A percentile compares a stretch with the other conserved stretches of the same genome.
phyloP scores from a whole-genome alignment of 495 filamentous ascomycete species.

The Penicillium desertorum region DNA sequence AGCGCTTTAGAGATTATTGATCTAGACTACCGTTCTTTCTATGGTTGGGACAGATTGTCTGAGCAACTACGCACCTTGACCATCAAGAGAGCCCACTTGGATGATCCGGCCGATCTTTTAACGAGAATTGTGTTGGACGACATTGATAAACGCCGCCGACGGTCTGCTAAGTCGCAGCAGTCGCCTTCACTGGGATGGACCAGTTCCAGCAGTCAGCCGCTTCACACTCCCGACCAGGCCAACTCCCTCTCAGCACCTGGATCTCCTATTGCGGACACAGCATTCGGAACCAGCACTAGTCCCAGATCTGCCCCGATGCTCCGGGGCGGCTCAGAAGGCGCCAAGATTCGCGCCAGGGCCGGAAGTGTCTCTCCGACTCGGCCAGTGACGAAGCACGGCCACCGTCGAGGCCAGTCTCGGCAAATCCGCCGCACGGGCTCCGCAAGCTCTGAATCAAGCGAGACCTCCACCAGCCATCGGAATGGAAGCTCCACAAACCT shows the following conservation, averaged over 20 bases:
- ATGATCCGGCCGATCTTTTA: constrained; percentile 86
- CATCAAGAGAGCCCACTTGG: constrained; percentile 82
- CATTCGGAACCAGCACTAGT: constrained; percentile 45
- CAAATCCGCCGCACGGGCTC: constrained; percentile 72
- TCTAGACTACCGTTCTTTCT: constrained; percentile 94
- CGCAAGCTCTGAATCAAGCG: constrained; percentile 87
- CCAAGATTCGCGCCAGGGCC: constrained; percentile 53
- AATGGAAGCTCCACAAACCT: constrained; percentile 74
- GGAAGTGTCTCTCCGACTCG: constrained; percentile 77
- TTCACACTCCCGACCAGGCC: constrained; percentile 59
- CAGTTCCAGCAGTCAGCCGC: constrained; percentile 45
- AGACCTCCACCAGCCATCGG: constrained; percentile 65
- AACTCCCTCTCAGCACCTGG: constrained; percentile 56
- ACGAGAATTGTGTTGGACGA: constrained; percentile 94
- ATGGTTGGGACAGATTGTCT: constrained; percentile 90
- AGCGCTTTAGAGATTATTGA: constrained; percentile 90
- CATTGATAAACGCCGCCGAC: constrained; percentile 83
- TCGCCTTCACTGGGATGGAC: constrained; percentile 69
- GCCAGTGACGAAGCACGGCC: constrained; percentile 68
- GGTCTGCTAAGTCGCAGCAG: constrained; percentile 79
- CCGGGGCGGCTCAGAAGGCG: constrained; percentile 50
- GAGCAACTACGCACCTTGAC: constrained; percentile 88
- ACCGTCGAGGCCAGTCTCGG: constrained; percentile 52
- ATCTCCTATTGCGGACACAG: constrained; percentile 58
- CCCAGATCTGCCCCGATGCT: constrained; percentile 50